Evolutionary conservation across 352 stramenopile species (phyloP).

Genomic region (Globisporangium irregulare): DNA sequence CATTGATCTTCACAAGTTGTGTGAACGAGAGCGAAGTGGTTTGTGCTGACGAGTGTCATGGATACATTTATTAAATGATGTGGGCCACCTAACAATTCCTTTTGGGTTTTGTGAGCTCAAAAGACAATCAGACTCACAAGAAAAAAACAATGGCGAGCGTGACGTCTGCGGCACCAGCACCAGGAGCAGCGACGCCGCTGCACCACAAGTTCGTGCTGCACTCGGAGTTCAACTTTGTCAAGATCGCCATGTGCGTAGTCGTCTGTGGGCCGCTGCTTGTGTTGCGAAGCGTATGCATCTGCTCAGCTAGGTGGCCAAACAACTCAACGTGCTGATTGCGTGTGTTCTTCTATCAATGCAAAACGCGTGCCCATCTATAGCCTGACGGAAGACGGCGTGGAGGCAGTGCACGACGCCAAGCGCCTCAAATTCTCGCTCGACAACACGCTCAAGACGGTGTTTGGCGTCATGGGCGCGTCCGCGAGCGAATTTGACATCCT

Average conservation of each 20-base stretch:
- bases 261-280: not conserved
- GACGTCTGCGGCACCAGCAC: not conserved
- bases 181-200: slow-evolving; percentile 5
- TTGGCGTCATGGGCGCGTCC: slow-evolving; percentile 59
- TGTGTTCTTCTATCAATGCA: not conserved
- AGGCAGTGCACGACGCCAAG: slow-evolving; percentile 47
- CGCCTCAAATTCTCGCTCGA: slow-evolving; percentile 69
- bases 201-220: slow-evolving; percentile 79
- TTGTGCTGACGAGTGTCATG: not conserved
- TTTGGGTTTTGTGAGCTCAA: not conserved
- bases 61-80: slow-evolving; percentile 2
- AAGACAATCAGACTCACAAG: not conserved
- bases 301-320: not conserved
- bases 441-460: slow-evolving; percentile 66
- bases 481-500: slow-evolving; percentile 71
- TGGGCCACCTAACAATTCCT: not conserved
- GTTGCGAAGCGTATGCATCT: not conserved
- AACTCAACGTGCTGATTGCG: slow-evolving; percentile 1
- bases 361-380: slow-evolving; percentile 18
- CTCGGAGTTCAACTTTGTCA: slow-evolving; percentile 47
- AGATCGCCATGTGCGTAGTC: slow-evolving; percentile 59
- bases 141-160: slow-evolving; percentile 8
- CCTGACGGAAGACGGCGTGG: slow-evolving; percentile 46
- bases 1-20: not conserved
- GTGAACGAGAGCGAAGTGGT: not conserved